These are phyloP conservation scores for Wallacemonas sp. DNA, from an alignment of 208 protist genomes.

Conservation along the genomic window DNA sequence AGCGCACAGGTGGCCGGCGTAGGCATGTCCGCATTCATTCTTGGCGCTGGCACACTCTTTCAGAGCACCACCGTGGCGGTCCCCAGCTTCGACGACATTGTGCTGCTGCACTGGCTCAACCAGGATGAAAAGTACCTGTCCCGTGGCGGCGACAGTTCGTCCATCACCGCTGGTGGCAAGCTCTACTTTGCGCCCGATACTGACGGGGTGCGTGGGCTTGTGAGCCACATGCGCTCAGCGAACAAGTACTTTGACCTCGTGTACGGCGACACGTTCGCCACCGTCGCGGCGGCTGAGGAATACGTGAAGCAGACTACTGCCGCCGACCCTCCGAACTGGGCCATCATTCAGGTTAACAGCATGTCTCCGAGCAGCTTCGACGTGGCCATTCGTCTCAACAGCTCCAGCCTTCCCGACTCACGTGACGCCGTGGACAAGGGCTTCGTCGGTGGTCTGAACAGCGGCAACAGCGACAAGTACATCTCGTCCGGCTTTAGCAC, in stretches of 20 bases:
- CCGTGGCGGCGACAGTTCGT: not conserved
- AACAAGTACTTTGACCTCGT: constrained; percentile 38
- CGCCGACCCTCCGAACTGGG: constrained; percentile 33
- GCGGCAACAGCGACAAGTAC: constrained; percentile 18
- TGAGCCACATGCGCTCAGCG: constrained; percentile 25
- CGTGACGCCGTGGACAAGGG: not conserved
- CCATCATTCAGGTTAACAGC: constrained; percentile 39
- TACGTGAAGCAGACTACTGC: constrained; percentile 15
- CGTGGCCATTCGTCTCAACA: constrained; percentile 44
- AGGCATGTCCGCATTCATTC: not conserved
- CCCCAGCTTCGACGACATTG: constrained; percentile 45
- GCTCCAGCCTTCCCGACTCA: constrained; percentile 24
- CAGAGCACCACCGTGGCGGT: constrained; percentile 14
- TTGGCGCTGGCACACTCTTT: not conserved
- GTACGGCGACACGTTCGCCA: constrained; percentile 32
- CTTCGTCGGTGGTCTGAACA: constrained; percentile 28
- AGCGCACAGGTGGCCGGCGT: not conserved
- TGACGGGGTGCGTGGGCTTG: constrained; percentile 23
- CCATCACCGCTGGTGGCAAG: constrained; percentile 19
- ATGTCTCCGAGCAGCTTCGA: constrained; percentile 27
- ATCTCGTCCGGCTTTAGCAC: constrained; percentile 55
- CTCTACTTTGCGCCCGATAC: constrained; percentile 51
- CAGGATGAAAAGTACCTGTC: constrained; percentile 7
- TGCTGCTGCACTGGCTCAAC: constrained; percentile 46
- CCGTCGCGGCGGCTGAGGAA: constrained; percentile 8